These are phyloP conservation scores for Termitomyces sp. DNA, from an alignment of 768 basidiomycete species.

Conservation along the genomic window DNA sequence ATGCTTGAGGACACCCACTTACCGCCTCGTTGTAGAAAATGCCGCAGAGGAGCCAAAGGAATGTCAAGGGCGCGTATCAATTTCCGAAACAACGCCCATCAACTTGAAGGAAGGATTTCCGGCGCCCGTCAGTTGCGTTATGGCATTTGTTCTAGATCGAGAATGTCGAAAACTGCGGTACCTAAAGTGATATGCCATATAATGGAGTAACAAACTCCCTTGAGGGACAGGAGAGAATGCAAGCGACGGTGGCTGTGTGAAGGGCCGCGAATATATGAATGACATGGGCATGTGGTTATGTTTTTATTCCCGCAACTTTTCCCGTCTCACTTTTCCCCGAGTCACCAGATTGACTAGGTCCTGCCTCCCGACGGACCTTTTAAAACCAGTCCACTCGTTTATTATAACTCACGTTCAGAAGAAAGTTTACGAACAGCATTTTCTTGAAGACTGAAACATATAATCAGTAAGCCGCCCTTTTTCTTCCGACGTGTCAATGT, in stretches of 20 bases:
- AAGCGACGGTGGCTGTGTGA: slow-evolving; percentile 8
- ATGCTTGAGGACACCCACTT: neutral
- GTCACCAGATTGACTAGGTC: neutral
- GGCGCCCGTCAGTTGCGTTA: neutral
- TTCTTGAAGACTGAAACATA: neutral
- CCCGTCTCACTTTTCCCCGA: neutral
- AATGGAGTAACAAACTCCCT: neutral
- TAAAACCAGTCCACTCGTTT: slow-evolving; percentile 10
- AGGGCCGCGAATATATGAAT: slow-evolving; percentile 2
- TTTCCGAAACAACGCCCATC: neutral
- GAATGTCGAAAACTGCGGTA: neutral
- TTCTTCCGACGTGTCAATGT: slow-evolving; percentile 3
- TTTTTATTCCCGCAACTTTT: slow-evolving; percentile 10
- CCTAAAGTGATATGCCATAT: neutral
- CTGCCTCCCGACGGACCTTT: slow-evolving; percentile 4
- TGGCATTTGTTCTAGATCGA: neutral
- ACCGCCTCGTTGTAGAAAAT: neutral
- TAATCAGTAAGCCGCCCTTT: neutral
- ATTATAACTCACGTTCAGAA: neutral
- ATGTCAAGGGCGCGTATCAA: neutral
- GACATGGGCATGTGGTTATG: slow-evolving; percentile 1
- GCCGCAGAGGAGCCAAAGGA: too few relatives aligned
- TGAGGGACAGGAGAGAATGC: neutral
- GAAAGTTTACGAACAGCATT: neutral
- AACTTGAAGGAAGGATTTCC: neutral